A percentile compares a stretch with the other conserved stretches of the same genome.
Evolutionary conservation across 2,329 filamentous ascomycete genomes (phyloP).

Genomic region (Harringtonia aguacate): DNA sequence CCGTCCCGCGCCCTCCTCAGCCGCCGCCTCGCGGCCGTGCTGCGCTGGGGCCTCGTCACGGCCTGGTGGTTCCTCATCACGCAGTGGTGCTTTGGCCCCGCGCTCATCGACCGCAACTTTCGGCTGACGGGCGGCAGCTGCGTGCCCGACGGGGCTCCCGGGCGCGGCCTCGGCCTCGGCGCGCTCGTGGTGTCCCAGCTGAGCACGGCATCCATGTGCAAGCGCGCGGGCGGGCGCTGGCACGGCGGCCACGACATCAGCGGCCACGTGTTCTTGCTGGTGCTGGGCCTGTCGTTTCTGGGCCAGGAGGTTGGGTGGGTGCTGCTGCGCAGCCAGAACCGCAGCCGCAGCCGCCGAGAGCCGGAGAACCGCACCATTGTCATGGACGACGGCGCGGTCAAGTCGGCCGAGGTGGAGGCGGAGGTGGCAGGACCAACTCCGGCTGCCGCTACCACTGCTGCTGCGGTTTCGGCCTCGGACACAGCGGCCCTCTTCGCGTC

Average conservation of each 20-base stretch:
- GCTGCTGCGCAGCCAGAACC: constrained; percentile 24
- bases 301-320: constrained; percentile 66
- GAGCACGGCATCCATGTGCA: constrained; percentile 65
- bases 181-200: not conserved
- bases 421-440: constrained; percentile 15
- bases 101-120: constrained; percentile 84
- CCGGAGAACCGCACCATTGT: constrained; percentile 47
- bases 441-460: too few species aligned
- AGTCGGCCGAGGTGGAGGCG: constrained; percentile 42
- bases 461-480: too few species aligned
- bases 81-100: constrained; percentile 92
- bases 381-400: constrained; percentile 55
- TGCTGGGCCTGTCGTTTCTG: constrained; percentile 71
- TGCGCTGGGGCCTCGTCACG: constrained; percentile 66
- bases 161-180: constrained; percentile 26
- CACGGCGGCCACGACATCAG: constrained; percentile 92
- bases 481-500: not conserved
- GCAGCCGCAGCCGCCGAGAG: not conserved
- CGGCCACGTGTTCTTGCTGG: constrained; percentile 88
- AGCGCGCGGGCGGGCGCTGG: constrained; percentile 73
- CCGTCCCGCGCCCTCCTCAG: constrained; percentile 10
- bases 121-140: constrained; percentile 81
- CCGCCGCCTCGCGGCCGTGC: constrained; percentile 35
- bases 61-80: constrained; percentile 76
- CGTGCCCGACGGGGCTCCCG: constrained; percentile 41